These are phyloP conservation scores for Austroboletus niveus DNA, from an alignment of 1,284 basidiomycete species.

Conservation along the genomic window DNA sequence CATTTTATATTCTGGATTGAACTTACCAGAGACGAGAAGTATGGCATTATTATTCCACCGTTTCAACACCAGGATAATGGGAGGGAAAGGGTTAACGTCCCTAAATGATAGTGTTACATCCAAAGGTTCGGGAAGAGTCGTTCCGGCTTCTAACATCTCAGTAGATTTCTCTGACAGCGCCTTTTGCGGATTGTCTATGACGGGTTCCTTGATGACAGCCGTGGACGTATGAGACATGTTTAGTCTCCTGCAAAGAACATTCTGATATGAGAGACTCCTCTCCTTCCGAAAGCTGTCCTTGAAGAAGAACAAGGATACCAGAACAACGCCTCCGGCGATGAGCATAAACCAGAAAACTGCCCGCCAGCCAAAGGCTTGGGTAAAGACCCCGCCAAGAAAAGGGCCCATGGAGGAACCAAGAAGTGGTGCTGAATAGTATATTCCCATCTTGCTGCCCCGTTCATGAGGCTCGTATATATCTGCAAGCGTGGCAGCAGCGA, in stretches of 20 bases:
- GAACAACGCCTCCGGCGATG: conserved; percentile 56
- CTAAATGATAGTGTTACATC: conserved; percentile 50
- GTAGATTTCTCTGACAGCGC: not conserved
- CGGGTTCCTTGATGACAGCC: not conserved
- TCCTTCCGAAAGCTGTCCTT: conserved; percentile 83
- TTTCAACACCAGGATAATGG: conserved; percentile 57
- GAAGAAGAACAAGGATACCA: conserved; percentile 62
- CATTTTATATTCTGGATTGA: not conserved
- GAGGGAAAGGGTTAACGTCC: conserved; percentile 74
- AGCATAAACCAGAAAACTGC: conserved; percentile 82
- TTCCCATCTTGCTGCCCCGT: conserved; percentile 77
- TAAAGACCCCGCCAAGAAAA: conserved; percentile 68
- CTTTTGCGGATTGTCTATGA: conserved; percentile 2
- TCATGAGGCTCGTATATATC: conserved; percentile 82
- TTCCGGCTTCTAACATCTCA: conserved; percentile 9
- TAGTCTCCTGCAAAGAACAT: conserved; percentile 41
- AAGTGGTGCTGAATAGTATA: conserved; percentile 68
- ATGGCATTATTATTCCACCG: conserved; percentile 68
- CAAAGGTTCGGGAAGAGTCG: not conserved
- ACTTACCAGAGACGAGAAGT: conserved; percentile 45
- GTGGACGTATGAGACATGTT: not conserved
- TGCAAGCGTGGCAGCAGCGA: conserved; percentile 80
- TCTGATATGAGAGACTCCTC: conserved; percentile 75
- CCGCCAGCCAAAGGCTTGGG: conserved; percentile 73
- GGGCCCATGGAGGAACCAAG: conserved; percentile 68